Base-by-base conservation (phyloP, 345 rosid species). In the Euclidium syriacum region DNA sequence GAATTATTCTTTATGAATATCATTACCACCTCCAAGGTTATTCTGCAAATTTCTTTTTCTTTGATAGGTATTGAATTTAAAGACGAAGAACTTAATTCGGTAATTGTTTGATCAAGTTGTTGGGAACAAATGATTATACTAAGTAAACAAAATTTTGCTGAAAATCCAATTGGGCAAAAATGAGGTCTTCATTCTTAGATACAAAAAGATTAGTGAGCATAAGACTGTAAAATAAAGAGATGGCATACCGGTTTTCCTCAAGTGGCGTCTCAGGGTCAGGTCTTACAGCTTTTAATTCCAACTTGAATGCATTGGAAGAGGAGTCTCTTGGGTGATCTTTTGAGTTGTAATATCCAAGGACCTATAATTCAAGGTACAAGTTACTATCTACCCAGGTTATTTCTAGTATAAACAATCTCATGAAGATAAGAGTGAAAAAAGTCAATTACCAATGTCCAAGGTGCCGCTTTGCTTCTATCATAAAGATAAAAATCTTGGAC, bases 321-420 rank as follows among this genome's bases (percentile, higher is more conserved):
- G 92, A 84, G 67, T 83, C 88, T 72, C 97, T 83, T 25, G 99
- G 97, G 72, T 75, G 92, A 79, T 80, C 92, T 77, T 83, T 90
- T 32, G 99, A 87, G 67, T 71, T 71, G 71, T 83, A 83, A 69
- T 79, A 64, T 64, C 99, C 90, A 52, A 90, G 70, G 58, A 94
- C 84, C 99, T 94, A 66, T 17, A 52, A 80, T 52, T 44, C 33
- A 15, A 24, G 73, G 49, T 58, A 52, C 29, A 59, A 40, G 51
- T 67, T 58, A 58, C 15, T 46, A 38, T 39, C 19, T 52, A 44
- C 55, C 15, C 36, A 32, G 30, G 52, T 15, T 23, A 59, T 16
- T 20, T 42, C 32, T 42, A 48, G 39, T 38, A 38, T 65, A 43
- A 59, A 20, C 58, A 59, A 29, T 30, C 22, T 19, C 44, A 60